A percentile compares a stretch with the other conserved stretches of the same genome.
phyloP scores from a whole-genome alignment of 2,329 filamentous ascomycete genomes.

The Ceratocystis alfenasii region DNA sequence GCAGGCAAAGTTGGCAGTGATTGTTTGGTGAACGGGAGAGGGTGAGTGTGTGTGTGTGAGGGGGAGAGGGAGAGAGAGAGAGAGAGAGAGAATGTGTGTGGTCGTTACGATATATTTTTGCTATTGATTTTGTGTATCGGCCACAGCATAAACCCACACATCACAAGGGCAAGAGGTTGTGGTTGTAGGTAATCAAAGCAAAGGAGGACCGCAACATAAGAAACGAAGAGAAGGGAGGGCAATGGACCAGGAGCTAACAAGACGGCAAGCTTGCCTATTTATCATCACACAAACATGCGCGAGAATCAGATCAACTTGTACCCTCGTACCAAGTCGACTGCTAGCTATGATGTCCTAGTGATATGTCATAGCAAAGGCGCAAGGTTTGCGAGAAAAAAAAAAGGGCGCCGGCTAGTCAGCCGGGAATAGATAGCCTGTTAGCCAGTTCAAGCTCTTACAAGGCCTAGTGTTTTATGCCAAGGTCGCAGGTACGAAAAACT shows the following conservation, averaged over 20 bases:
- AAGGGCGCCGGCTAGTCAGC: slow-evolving; percentile 2
- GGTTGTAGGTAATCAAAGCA: not conserved
- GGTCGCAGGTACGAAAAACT: too few species aligned
- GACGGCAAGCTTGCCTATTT: not conserved
- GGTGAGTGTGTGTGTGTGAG: not conserved
- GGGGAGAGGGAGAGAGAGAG: not conserved
- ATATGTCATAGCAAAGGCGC: not conserved
- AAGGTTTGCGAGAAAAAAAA: not conserved
- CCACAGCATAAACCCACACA: not conserved
- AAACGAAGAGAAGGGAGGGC: not conserved
- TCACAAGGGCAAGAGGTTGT: not conserved
- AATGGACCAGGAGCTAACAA: not conserved
- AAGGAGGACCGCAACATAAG: not conserved
- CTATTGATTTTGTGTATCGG: too few species aligned
- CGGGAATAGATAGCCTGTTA: not conserved
- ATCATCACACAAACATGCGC: too few species aligned
- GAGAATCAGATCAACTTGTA: too few species aligned
- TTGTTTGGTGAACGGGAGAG: not conserved
- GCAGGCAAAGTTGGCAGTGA: too few species aligned
- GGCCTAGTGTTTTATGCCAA: not conserved
- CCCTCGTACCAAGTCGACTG: too few species aligned
- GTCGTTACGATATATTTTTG: too few species aligned
- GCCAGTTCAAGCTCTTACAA: not conserved
- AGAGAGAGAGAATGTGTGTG: not conserved
- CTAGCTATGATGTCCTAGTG: not conserved